phyloP scores from a whole-genome alignment of 345 rosid genomes.

The Ailanthus altissimus region DNA sequence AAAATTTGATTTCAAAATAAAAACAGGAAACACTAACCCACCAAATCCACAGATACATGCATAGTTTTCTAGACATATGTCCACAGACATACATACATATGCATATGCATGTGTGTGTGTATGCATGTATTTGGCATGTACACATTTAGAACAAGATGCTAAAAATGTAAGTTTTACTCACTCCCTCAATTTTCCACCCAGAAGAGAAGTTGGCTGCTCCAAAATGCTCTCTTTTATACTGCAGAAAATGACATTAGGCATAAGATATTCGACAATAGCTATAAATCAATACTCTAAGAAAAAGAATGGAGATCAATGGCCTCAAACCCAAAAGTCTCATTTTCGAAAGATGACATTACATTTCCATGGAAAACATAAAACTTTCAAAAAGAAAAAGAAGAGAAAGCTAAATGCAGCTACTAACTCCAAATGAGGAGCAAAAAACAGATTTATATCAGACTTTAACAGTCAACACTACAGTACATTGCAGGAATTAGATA shows the following conservation, averaged over 20 bases:
- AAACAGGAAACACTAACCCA: not conserved
- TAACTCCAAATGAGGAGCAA: not conserved
- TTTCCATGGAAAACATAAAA: not conserved
- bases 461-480: not conserved
- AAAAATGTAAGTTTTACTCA: conserved; percentile 41
- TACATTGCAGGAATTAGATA: conserved; percentile 7
- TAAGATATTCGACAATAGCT: conserved; percentile 5
- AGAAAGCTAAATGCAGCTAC: conserved; percentile 11
- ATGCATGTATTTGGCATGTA: not conserved
- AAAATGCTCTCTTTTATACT: conserved; percentile 81
- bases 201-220: conserved; percentile 75
- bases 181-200: conserved; percentile 91
- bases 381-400: not conserved
- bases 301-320: too few relatives aligned
- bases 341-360: not conserved
- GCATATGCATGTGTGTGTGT: too few relatives aligned
- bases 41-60: not conserved
- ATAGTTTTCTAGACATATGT: not conserved
- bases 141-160: not conserved
- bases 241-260: conserved; percentile 30
- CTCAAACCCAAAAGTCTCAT: not conserved
- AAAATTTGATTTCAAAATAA: not conserved
- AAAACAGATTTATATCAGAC: not conserved
- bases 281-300: too few relatives aligned
- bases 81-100: not conserved